Conservation (phyloP, 768 basidiomycete species). For the Exidia glandulosa region DNA sequence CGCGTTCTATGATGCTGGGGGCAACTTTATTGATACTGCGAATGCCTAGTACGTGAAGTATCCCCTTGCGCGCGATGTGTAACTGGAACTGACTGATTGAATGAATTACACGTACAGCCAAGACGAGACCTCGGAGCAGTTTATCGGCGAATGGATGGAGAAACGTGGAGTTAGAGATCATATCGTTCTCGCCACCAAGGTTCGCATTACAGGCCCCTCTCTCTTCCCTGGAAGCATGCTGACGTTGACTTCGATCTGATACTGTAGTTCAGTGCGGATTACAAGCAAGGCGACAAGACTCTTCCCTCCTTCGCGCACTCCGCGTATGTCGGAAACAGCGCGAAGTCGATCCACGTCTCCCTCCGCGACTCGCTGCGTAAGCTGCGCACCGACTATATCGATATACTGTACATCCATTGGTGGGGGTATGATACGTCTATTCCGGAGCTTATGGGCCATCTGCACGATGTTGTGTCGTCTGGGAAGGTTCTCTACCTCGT, state of each 20-base stretch:
- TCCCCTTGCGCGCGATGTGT: no score
- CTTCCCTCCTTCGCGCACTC: slow-evolving; percentile 3
- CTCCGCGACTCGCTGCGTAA: slow-evolving; percentile 14
- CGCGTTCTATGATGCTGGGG: slow-evolving; percentile 27
- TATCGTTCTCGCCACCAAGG: slow-evolving; percentile 35
- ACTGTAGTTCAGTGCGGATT: background rate
- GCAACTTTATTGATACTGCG: slow-evolving; percentile 33
- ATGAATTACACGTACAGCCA: slow-evolving; percentile 16
- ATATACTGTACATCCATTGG: slow-evolving; percentile 21
- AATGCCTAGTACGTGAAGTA: slow-evolving; percentile 25
- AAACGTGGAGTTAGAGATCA: slow-evolving; percentile 31
- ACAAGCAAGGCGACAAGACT: slow-evolving; percentile 1
- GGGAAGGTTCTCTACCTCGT: slow-evolving; percentile 35
- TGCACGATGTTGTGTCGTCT: slow-evolving; percentile 29
- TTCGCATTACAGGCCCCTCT: background rate
- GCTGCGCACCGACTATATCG: slow-evolving; percentile 18
- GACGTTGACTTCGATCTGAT: background rate
- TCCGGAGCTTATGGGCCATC: slow-evolving; percentile 29
- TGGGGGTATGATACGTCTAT: slow-evolving; percentile 27
- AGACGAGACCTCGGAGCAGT: slow-evolving; percentile 30
- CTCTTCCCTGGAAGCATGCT: no score
- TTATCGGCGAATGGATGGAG: slow-evolving; percentile 41
- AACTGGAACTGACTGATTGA: background rate
- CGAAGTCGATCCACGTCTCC: slow-evolving; percentile 16
- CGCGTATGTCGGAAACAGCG: slow-evolving; percentile 22